Conservation (phyloP, 2,329 filamentous ascomycete genomes). For the Penicillium sp. region DNA sequence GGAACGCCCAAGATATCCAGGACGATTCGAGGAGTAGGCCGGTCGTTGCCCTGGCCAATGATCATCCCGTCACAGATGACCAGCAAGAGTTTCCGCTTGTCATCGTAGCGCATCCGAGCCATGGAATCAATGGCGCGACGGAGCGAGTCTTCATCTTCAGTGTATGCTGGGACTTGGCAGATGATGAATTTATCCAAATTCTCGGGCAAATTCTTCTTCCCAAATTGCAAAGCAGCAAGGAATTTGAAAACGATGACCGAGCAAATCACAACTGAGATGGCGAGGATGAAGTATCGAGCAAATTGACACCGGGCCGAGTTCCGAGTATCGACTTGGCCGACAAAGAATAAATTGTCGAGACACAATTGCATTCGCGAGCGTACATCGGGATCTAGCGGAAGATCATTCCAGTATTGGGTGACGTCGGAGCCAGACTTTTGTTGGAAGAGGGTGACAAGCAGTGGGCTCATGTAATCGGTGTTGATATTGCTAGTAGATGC, state of each 20-base stretch:
- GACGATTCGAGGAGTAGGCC: slow-evolving; percentile 94
- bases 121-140: slow-evolving; percentile 95
- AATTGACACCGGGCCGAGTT: slow-evolving; percentile 81
- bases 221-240: slow-evolving; percentile 89
- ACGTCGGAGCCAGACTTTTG: slow-evolving; percentile 70
- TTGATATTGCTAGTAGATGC: slow-evolving; percentile 46
- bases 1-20: slow-evolving; percentile 94
- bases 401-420: slow-evolving; percentile 71
- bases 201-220: slow-evolving; percentile 83
- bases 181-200: slow-evolving; percentile 98
- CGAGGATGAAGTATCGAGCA: slow-evolving; percentile 80
- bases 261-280: slow-evolving; percentile 73
- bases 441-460: slow-evolving; percentile 71
- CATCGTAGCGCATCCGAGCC: slow-evolving; percentile 87
- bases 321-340: slow-evolving; percentile 85
- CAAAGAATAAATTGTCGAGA: slow-evolving; percentile 89
- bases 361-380: slow-evolving; percentile 70
- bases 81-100: slow-evolving; percentile 94
- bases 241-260: slow-evolving; percentile 92
- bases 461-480: slow-evolving; percentile 72
- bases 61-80: slow-evolving; percentile 98
- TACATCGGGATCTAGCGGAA: slow-evolving; percentile 53
- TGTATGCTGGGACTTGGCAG: slow-evolving; percentile 95
- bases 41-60: slow-evolving; percentile 90
- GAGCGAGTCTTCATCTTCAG: slow-evolving; percentile 94